phyloP scores from a whole-genome alignment of 176 grass and related monocot species.

The Bromus sterilis region DNA sequence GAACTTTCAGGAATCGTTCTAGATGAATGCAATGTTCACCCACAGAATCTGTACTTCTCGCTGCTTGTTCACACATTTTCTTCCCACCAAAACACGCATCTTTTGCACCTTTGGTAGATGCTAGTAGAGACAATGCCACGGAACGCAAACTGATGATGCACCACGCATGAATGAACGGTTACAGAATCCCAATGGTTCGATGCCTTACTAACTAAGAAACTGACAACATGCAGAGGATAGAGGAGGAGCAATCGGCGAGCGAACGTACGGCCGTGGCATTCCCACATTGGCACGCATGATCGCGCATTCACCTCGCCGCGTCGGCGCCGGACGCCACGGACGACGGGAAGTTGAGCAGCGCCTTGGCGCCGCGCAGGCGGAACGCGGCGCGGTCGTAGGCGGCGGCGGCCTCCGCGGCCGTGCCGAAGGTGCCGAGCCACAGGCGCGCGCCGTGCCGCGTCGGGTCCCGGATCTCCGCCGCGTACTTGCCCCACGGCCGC shows the following conservation, averaged over 20 bases:
- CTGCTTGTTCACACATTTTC: background rate
- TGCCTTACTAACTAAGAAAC: background rate
- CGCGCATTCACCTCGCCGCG: background rate
- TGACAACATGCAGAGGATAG: background rate
- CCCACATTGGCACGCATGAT: no score
- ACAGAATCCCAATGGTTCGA: background rate
- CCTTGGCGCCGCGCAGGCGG: constrained; percentile 73
- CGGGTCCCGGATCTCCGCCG: constrained; percentile 90
- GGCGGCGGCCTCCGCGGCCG: constrained; percentile 66
- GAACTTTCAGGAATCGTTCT: background rate
- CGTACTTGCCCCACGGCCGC: constrained; percentile 92
- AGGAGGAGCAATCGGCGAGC: background rate
- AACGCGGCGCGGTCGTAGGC: constrained; percentile 85
- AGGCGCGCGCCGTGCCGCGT: constrained; percentile 59
- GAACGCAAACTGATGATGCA: background rate
- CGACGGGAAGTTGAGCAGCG: constrained; percentile 75
- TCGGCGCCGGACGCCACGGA: background rate
- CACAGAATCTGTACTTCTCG: background rate
- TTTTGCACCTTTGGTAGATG: background rate
- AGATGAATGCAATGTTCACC: background rate
- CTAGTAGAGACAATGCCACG: background rate
- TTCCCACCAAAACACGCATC: background rate
- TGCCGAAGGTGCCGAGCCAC: constrained; percentile 93
- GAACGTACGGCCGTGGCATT: no score
- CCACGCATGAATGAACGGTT: background rate